Percentiles rank a stretch among this genome's conserved stretches.
phyloP scores from a whole-genome alignment of 75 land plant genomes.

The Azolla pinnata region DNA sequence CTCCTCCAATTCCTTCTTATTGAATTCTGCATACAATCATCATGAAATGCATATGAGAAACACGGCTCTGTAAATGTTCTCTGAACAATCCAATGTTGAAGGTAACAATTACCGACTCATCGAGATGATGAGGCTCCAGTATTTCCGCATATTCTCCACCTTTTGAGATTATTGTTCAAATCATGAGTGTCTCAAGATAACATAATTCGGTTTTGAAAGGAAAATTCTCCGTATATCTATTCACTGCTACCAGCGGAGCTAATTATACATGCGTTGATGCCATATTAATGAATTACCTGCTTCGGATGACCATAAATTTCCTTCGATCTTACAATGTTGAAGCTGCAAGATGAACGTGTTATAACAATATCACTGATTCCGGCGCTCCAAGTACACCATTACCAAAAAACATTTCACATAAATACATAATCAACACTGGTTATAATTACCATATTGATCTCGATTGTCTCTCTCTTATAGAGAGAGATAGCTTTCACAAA shows the following conservation, averaged over 20 bases:
- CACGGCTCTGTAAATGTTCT: not conserved
- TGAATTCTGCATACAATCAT: not conserved
- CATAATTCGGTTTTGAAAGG: no score
- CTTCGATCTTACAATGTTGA: no score
- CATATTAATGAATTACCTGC: no score
- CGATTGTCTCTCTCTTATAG: slow-evolving; percentile 49
- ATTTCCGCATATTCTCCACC: no score
- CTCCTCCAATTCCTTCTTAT: slow-evolving; percentile 41
- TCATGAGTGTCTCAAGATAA: no score
- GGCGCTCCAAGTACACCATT: not conserved
- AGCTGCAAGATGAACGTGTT: no score
- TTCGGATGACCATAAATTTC: no score
- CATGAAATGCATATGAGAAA: not conserved
- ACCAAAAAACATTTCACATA: not conserved
- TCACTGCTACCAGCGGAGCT: no score
- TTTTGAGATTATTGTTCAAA: no score
- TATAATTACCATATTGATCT: slow-evolving; percentile 40
- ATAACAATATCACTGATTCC: no score
- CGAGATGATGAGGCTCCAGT: not conserved
- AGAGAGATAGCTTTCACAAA: slow-evolving; percentile 48
- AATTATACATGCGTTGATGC: no score
- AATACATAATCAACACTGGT: slow-evolving; percentile 27
- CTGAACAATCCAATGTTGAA: not conserved
- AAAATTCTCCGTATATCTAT: no score
- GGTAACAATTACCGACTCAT: not conserved